Evolutionary conservation across 345 rosid species (phyloP).

Genomic region (Rhodamnia rubescens): DNA sequence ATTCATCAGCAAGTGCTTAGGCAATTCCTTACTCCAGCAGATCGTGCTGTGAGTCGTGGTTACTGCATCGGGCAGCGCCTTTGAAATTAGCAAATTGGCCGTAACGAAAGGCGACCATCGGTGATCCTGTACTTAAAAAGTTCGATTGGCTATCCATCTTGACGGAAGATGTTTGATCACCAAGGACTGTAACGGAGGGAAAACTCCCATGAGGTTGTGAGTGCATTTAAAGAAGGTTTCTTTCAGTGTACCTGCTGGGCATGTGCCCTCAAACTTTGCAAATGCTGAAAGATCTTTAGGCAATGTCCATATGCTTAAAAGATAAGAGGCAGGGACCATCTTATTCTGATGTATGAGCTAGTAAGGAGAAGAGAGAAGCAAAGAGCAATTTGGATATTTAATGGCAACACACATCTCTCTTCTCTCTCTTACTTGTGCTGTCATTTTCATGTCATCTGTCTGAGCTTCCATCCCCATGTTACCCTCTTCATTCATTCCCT

Average conservation of each 20-base stretch:
- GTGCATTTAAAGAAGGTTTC: neutral
- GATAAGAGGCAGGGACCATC: neutral
- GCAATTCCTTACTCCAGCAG: neutral
- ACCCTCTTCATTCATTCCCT: neutral
- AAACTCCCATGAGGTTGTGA: neutral
- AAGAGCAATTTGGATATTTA: neutral
- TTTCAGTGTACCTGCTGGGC: neutral
- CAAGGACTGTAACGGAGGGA: neutral
- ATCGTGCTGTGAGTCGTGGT: neutral
- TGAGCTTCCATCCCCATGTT: neutral
- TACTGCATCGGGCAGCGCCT: neutral
- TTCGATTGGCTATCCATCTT: neutral
- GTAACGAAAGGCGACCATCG: neutral
- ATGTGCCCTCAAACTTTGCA: neutral
- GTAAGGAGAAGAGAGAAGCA: neutral
- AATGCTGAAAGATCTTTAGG: neutral
- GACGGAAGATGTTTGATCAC: neutral
- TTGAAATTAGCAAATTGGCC: neutral
- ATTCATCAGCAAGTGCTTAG: neutral
- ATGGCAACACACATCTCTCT: neutral
- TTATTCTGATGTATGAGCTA: neutral
- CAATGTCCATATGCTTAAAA: neutral
- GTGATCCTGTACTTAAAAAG: neutral
- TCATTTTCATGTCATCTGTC: neutral
- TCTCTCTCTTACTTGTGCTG: neutral